These are phyloP conservation scores for Teunomyces stri DNA, from an alignment of 805 yeast genomes.

Conservation along the genomic window DNA sequence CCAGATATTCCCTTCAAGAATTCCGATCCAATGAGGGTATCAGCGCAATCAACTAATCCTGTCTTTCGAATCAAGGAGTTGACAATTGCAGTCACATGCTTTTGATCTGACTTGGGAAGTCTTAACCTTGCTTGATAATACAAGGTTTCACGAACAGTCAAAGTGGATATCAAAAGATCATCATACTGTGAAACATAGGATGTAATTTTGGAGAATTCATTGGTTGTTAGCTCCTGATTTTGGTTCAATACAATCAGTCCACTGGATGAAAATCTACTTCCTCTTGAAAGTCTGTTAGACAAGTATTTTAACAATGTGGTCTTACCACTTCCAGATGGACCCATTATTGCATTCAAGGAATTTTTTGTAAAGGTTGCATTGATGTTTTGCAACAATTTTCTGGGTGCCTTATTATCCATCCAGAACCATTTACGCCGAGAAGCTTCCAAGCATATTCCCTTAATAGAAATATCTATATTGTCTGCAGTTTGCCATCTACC, in stretches of 20 bases:
- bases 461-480: not conserved
- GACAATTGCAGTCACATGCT: slow-evolving; percentile 15
- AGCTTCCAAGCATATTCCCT: slow-evolving; percentile 16
- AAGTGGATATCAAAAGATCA: slow-evolving; percentile 19
- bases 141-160: slow-evolving; percentile 26
- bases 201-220: slow-evolving; percentile 16
- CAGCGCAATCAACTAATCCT: slow-evolving; percentile 27
- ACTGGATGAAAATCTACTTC: slow-evolving; percentile 11
- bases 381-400: slow-evolving; percentile 24
- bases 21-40: slow-evolving; percentile 23
- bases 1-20: slow-evolving; percentile 25
- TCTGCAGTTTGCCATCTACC: not conserved
- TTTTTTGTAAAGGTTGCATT: slow-evolving; percentile 30
- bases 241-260: slow-evolving; percentile 16
- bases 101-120: slow-evolving; percentile 17
- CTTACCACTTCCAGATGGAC: slow-evolving; percentile 48
- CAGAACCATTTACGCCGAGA: not conserved
- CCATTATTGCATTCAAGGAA: slow-evolving; percentile 43
- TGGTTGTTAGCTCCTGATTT: slow-evolving; percentile 13
- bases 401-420: slow-evolving; percentile 5
- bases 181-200: slow-evolving; percentile 27
- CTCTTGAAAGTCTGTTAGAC: slow-evolving; percentile 15
- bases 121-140: slow-evolving; percentile 25
- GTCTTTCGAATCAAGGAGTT: slow-evolving; percentile 17
- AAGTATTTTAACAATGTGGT: slow-evolving; percentile 38